These are phyloP conservation scores for Pythium monospermum DNA, from an alignment of 352 stramenopile genomes.

Conservation along the genomic window DNA sequence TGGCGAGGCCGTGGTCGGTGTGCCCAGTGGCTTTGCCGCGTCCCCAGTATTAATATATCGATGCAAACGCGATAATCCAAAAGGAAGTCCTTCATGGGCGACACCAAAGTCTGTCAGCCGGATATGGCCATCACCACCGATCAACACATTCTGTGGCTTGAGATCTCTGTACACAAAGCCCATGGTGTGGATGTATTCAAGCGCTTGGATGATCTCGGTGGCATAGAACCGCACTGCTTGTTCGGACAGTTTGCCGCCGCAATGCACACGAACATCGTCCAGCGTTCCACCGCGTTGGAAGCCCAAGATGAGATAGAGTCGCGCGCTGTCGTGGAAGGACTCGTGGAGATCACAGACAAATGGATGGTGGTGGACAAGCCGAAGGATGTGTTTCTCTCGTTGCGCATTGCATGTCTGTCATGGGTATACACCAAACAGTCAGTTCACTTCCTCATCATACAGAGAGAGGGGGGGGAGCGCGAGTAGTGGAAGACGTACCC, in stretches of 20 bases:
- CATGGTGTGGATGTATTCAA: slow-evolving; percentile 37
- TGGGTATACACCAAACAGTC: no score
- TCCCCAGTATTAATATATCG: no score
- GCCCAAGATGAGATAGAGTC: slow-evolving; percentile 24
- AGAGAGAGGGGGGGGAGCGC: neutral
- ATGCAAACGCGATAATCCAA: slow-evolving; percentile 3
- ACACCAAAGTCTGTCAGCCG: slow-evolving; percentile 27
- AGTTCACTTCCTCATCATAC: no score
- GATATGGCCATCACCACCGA: slow-evolving; percentile 24
- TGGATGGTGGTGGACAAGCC: slow-evolving; percentile 23
- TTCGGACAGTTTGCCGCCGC: slow-evolving; percentile 13
- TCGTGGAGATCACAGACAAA: slow-evolving; percentile 26
- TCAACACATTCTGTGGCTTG: slow-evolving; percentile 45
- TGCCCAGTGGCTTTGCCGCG: no score
- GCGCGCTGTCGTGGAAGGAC: slow-evolving; percentile 22
- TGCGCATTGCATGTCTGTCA: slow-evolving; percentile 18
- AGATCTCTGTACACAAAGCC: slow-evolving; percentile 51
- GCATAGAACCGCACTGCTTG: slow-evolving; percentile 42
- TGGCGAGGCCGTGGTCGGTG: no score
- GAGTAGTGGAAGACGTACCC: slow-evolving; percentile 2
- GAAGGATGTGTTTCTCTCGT: slow-evolving; percentile 26
- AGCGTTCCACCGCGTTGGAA: slow-evolving; percentile 28
- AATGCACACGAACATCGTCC: slow-evolving; percentile 17
- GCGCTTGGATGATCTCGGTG: slow-evolving; percentile 40
- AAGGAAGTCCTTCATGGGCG: slow-evolving; percentile 14